phyloP scores from a whole-genome alignment of 2,329 filamentous ascomycete species.

The Colletotrichum cereale region DNA sequence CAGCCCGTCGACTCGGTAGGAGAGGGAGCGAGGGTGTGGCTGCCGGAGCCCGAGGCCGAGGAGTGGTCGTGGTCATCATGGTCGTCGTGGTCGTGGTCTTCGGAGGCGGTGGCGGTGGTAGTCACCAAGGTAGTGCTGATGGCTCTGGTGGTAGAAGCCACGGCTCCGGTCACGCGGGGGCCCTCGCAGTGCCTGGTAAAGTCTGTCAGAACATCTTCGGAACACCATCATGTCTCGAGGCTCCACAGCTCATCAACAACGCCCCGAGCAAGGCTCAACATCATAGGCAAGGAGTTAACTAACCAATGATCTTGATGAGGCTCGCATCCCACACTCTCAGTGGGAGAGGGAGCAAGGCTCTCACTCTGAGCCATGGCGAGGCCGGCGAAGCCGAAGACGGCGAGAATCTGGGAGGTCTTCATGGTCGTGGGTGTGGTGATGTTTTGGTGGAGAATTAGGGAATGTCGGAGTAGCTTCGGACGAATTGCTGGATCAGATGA shows the following conservation, averaged over 20 bases:
- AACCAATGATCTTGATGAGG: slow-evolving; percentile 55
- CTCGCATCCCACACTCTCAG: slow-evolving; percentile 51
- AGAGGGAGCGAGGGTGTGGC: background rate
- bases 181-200: slow-evolving; percentile 38
- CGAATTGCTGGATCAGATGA: no score
- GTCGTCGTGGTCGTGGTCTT: slow-evolving; percentile 5
- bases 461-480: background rate
- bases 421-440: slow-evolving; percentile 13
- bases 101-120: slow-evolving; percentile 9
- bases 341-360: slow-evolving; percentile 49
- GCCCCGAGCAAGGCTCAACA: no score
- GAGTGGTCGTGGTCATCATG: background rate
- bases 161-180: background rate
- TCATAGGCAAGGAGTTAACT: background rate
- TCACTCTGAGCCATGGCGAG: slow-evolving; percentile 36
- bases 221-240: background rate
- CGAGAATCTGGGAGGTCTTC: slow-evolving; percentile 38
- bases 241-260: no score
- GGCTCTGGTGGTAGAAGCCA: background rate
- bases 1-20: background rate
- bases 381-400: slow-evolving; percentile 34
- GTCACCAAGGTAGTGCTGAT: background rate
- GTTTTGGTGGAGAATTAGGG: background rate
- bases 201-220: background rate
- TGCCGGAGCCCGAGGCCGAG: background rate